Conservation (phyloP, 495 filamentous ascomycete species). For the Gamarada debralockiae region DNA sequence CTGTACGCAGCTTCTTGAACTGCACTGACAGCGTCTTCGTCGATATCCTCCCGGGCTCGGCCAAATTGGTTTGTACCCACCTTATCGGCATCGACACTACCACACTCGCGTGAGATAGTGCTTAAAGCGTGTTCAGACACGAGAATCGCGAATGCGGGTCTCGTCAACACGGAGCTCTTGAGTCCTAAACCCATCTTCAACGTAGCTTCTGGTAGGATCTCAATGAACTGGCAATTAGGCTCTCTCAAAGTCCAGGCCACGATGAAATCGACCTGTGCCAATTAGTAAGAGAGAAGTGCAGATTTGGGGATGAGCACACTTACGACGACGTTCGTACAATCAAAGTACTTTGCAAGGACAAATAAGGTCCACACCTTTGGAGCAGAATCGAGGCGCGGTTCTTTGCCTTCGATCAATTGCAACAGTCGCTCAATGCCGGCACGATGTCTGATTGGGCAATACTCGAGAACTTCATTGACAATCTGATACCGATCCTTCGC, state of each 20-base stretch:
- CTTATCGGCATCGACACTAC: not conserved
- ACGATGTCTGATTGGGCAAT: conserved; percentile 44
- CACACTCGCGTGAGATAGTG: not conserved
- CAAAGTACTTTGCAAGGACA: conserved; percentile 43
- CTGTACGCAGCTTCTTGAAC: not conserved
- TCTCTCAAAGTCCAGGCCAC: conserved; percentile 9
- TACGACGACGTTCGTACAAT: conserved; percentile 28
- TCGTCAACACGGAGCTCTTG: not conserved
- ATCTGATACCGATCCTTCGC: not conserved
- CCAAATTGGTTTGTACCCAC: conserved; percentile 3
- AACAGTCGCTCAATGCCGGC: conserved; percentile 44
- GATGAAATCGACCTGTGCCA: conserved; percentile 13
- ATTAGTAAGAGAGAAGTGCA: not conserved
- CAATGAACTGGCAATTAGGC: conserved; percentile 15
- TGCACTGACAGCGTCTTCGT: conserved; percentile 3
- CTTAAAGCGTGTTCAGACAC: conserved; percentile 20
- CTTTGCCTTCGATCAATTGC: conserved; percentile 35
- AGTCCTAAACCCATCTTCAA: conserved; percentile 12
- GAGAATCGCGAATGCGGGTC: conserved; percentile 13
- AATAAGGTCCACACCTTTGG: conserved; percentile 52
- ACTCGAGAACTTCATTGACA: conserved; percentile 32
- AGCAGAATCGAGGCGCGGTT: conserved; percentile 42
- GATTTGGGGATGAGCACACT: conserved; percentile 2
- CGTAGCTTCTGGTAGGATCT: conserved; percentile 18
- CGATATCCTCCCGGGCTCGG: conserved; percentile 3